Percentiles rank a stretch among this genome's conserved stretches.
Evolutionary conservation across 2,329 filamentous ascomycete species (phyloP).

Genomic region (Monosporascus cannonballus): DNA sequence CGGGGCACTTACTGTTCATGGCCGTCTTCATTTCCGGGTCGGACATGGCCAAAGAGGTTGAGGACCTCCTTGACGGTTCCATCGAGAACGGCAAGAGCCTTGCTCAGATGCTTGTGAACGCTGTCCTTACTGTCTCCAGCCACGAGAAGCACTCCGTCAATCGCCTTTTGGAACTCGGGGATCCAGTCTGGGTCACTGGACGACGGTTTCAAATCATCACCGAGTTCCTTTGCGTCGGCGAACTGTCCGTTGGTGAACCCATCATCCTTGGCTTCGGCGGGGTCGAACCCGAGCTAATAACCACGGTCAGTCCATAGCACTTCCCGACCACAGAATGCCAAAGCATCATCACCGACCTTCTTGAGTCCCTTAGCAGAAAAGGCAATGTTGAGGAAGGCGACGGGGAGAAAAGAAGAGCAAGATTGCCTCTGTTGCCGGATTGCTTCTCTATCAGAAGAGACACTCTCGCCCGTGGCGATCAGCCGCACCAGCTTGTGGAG

Average conservation of each 20-base stretch:
- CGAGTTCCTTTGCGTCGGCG: slow-evolving; percentile 20
- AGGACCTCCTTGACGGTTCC: slow-evolving; percentile 24
- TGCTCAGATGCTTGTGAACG: slow-evolving; percentile 20
- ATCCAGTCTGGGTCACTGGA: slow-evolving; percentile 18
- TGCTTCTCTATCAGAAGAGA: neutral
- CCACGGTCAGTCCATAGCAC: neutral
- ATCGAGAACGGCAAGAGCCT: slow-evolving; percentile 23
- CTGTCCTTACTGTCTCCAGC: slow-evolving; percentile 23
- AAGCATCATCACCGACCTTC: neutral
- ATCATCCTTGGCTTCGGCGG: slow-evolving; percentile 23
- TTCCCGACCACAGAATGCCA: neutral
- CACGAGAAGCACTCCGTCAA: slow-evolving; percentile 30
- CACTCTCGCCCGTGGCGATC: neutral
- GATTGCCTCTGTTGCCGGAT: neutral
- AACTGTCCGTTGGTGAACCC: slow-evolving; percentile 30
- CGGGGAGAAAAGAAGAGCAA: neutral
- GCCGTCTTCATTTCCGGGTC: slow-evolving; percentile 27
- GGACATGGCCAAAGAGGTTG: slow-evolving; percentile 24
- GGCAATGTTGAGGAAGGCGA: neutral
- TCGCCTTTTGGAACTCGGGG: slow-evolving; percentile 24
- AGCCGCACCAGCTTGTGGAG: neutral
- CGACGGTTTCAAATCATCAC: slow-evolving; percentile 14
- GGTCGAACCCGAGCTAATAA: slow-evolving; percentile 17
- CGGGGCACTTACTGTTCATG: slow-evolving; percentile 30
- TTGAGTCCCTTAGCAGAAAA: neutral